These are phyloP conservation scores for Claviceps sp. DNA, from an alignment of 2,329 filamentous ascomycete genomes.

Conservation along the genomic window DNA sequence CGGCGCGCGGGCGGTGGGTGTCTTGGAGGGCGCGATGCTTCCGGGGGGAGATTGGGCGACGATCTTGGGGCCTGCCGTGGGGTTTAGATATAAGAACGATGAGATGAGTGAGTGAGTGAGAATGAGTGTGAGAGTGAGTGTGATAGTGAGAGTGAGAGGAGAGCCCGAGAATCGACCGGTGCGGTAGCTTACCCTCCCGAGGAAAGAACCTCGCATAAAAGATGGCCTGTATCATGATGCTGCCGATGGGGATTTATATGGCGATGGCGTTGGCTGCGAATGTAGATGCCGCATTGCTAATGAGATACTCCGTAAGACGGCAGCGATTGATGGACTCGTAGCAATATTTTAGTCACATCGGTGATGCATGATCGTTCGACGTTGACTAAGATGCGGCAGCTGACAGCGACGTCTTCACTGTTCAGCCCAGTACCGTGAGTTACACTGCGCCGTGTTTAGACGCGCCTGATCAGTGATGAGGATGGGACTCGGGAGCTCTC, in stretches of 20 bases:
- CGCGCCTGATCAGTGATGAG: neutral
- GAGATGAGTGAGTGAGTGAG: no score
- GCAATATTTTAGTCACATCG: neutral
- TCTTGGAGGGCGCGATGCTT: neutral
- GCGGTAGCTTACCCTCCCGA: constrained; percentile 37
- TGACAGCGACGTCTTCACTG: neutral
- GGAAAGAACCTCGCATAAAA: constrained; percentile 59
- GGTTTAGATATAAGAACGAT: neutral
- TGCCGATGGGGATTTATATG: neutral
- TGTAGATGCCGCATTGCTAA: neutral
- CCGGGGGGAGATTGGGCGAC: constrained; percentile 37
- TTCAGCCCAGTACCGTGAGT: neutral
- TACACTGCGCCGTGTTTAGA: no score
- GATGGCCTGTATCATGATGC: constrained; percentile 52
- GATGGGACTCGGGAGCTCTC: no score
- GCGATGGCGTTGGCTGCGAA: neutral
- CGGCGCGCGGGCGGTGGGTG: constrained; percentile 28
- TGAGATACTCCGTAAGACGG: neutral
- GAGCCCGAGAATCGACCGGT: neutral
- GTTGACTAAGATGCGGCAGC: neutral
- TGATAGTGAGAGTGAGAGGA: neutral
- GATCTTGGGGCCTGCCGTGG: constrained; percentile 37
- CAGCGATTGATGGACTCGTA: neutral
- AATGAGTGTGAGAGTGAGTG: no score
- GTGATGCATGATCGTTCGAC: neutral